These are phyloP conservation scores for Neofusicoccum laricinum DNA, from an alignment of 2,329 filamentous ascomycete species.

Conservation along the genomic window DNA sequence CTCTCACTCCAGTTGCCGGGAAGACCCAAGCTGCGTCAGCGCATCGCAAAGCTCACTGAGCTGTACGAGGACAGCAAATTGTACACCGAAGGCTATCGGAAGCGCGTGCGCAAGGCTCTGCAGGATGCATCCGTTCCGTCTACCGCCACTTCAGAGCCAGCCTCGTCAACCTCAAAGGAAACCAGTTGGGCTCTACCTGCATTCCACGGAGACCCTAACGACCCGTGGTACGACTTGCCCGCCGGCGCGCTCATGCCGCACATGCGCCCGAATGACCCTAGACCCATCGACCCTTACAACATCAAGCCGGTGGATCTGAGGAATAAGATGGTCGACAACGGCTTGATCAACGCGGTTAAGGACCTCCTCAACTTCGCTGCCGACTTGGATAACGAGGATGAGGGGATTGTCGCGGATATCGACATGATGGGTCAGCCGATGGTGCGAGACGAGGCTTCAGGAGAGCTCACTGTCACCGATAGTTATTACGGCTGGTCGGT, in stretches of 20 bases:
- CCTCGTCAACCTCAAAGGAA: constrained; percentile 46
- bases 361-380: constrained; percentile 67
- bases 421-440: constrained; percentile 72
- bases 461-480: constrained; percentile 62
- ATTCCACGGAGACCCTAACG: constrained; percentile 70
- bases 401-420: constrained; percentile 58
- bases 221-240: constrained; percentile 77
- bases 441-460: constrained; percentile 63
- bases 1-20: constrained; percentile 54
- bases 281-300: constrained; percentile 68
- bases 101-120: constrained; percentile 59
- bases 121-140: constrained; percentile 38
- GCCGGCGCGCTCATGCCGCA: constrained; percentile 78
- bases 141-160: constrained; percentile 20
- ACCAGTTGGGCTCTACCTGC: constrained; percentile 69
- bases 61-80: constrained; percentile 70
- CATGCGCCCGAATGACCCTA: constrained; percentile 71
- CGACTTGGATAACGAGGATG: constrained; percentile 59
- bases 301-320: constrained; percentile 70
- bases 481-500: constrained; percentile 89
- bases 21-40: constrained; percentile 63
- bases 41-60: constrained; percentile 62
- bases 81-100: constrained; percentile 54
- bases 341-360: constrained; percentile 67
- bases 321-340: constrained; percentile 64